Evolutionary conservation across 768 basidiomycete species (phyloP), one percentile per base, ranked within the genome.

Genomic region (Xerocomus spinulosus): DNA sequence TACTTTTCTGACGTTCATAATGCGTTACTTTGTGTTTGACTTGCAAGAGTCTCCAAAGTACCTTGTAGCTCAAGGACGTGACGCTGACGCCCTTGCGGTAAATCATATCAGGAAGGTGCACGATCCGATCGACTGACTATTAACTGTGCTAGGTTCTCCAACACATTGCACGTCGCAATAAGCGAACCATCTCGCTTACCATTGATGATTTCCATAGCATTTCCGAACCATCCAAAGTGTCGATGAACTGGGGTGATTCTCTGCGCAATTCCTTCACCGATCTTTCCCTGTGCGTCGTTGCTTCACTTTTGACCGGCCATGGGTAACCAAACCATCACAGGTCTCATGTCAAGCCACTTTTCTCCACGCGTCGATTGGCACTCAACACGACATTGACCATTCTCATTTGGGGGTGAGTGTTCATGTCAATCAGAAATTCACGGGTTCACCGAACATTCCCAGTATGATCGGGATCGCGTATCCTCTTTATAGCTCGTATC

Each of bases 1-100:
- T 42, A 81, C 79, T 0, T 65, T 82, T 26, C 8, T 77, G 37
- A 72, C 79, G 61, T 83, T 80, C 63, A 59, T 79, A 49, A 51
- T 72, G 45, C 80, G 82, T 24, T 81, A 75, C 64, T 60, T 79
- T 45, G 64, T 82, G 21, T 82, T 84, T 52, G 74, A 73, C 50
- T 68, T 83, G 44, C 75, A 80, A 55, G 82, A 83, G 56, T 79
- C 79, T 0, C 75, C 82, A 9, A 83, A 83, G 55, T 84, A 76
- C 61, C 72, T 82, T 18, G 66, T 82, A 20, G 73, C 72, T 5
- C 75, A 78, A 55, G 79, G 80, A 21, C 73, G 74, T 34, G 81
- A 84, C 54, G 68, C 70, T 40, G 78, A 82, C 37, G 80, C 80
- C 6, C 68, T 83, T 40, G 63, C 68, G 51, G 75, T 75, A 52